Evolutionary conservation across 371 early-diverging fungal species (phyloP), one percentile per base, ranked within the genome.

Genomic region (Mortierella sp.): DNA sequence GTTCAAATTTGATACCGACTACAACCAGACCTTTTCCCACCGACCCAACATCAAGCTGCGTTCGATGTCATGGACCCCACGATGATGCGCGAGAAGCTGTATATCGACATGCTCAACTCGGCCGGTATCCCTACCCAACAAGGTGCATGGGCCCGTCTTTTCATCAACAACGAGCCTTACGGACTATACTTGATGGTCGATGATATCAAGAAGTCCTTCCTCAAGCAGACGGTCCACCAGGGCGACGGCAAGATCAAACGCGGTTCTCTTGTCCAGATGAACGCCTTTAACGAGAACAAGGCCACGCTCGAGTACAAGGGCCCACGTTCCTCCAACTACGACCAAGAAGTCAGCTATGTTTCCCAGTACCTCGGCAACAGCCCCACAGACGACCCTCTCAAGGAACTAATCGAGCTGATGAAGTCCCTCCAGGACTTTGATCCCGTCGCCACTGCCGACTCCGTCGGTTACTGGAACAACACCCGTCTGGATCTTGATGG

Each of bases 181-280:
- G 90, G 90, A 48, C 76, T 90, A 9, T 89, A 86, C 74, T 53
- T 90, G 63, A 81, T 90, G 85, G 88, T 87, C 58, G 89, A 90
- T 71, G 90, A 90, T 67, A 86, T 86, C 47, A 79, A 87, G 19
- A 88, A 86, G 55, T 87, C 86, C 48, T 79, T 87, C 26, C 75
- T 88, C 26, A 88, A 89, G 61, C 85, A 86, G 64, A 79, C 86
- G 0, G 75, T 90, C 45, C 75, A 74, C 39, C 73, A 61, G 0
- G 82, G 82, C 37, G 52, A 76, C 8, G 37, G 50, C 7, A 31
- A 40, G 16, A 29, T 70, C n/a, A n/a, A 39, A 31, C 77, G 63
- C 24, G 74, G 77, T 10, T 70, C 72, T 40, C 53, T 80, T 40
- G 66, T 76, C 44, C 81, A 80, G 72, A 81, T 81, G 82, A 81